These are phyloP conservation scores for Capsella rubella DNA, from an alignment of 441 rosid genomes.

Conservation along the genomic window DNA sequence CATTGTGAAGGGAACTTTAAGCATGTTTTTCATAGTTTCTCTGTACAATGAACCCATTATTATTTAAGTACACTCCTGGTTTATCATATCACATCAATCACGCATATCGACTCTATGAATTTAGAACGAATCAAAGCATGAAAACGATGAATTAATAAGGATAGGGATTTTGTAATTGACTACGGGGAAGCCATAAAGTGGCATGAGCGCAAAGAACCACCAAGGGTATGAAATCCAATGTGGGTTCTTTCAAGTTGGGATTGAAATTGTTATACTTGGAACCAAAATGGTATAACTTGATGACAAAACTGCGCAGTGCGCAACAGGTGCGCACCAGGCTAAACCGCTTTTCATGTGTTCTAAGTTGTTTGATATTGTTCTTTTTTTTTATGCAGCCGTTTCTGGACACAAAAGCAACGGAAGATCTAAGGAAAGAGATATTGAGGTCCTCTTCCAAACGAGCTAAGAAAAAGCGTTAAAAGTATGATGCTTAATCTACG, in stretches of 20 bases:
- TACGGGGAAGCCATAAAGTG: not conserved
- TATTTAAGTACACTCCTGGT: not conserved
- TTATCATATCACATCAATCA: not conserved
- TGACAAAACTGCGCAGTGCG: not conserved
- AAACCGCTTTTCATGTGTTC: not conserved
- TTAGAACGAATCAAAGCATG: not conserved
- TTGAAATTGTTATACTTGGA: not conserved
- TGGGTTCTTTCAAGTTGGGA: not conserved
- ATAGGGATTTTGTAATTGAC: not conserved
- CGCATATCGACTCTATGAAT: not conserved
- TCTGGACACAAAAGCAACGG: constrained; percentile 56
- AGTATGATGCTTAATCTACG: constrained; percentile 16
- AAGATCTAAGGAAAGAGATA: constrained; percentile 70
- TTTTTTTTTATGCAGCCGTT: constrained; percentile 65
- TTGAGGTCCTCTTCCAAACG: constrained; percentile 64
- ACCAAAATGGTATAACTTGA: not conserved
- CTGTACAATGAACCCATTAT: not conserved
- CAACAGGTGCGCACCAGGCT: not conserved
- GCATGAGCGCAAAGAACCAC: not conserved
- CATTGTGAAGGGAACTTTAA: not conserved
- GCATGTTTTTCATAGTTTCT: not conserved
- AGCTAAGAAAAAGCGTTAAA: constrained; percentile 65
- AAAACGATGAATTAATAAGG: not conserved
- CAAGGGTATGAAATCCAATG: not conserved
- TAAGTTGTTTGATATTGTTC: constrained; percentile 16